Base-by-base conservation (phyloP, 495 filamentous ascomycete species). In the Penicillium robsamsonii region DNA sequence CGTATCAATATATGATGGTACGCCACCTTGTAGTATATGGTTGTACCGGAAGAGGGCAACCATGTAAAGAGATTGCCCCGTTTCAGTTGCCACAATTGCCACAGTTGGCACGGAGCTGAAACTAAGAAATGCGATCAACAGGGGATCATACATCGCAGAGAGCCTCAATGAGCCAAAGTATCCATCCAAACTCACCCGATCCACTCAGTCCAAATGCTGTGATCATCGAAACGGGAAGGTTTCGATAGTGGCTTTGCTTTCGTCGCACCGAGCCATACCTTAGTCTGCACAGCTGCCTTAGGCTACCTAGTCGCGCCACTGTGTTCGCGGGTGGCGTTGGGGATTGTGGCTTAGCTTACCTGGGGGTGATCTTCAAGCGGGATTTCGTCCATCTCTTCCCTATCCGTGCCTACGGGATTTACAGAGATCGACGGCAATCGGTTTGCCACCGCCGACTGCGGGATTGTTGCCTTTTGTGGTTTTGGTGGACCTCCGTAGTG, bases 211-310 rank as follows among this genome's bases (percentile, higher is more conserved):
- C 8, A 29, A 30, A 53, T 51, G n/a, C 15, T 38, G 40, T 44
- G 55, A 56, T 56, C 41, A 20, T 17, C 22, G 22, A 33, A 4
- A n/a, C 8, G 29, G 5, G 55, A 57, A 57, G 17, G 52, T 59
- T 65, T 63, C 50, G 55, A 50, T 64, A 55, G 60, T 61, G 52
- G 31, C 27, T 44, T 45, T 13, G 10, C 27, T 60, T 50, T 46
- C 37, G 64, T 67, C 48, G 40, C 53, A 67, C 50, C 44, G 56
- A 60, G 59, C 55, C 62, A 67, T 67, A 47, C 64, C 64, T 56
- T 29, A 43, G 18, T 35, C 24, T 35, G 47, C 37, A 24, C 40
- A 6, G 33, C 22, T 22, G 25, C 29, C 17, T 31, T 22, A 22
- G 24, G 15, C 17, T 30, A 11, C 15, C 2, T 1, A 37, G 11